phyloP scores from a whole-genome alignment of 257 asterid genomes.

The Henckelia pumila region DNA sequence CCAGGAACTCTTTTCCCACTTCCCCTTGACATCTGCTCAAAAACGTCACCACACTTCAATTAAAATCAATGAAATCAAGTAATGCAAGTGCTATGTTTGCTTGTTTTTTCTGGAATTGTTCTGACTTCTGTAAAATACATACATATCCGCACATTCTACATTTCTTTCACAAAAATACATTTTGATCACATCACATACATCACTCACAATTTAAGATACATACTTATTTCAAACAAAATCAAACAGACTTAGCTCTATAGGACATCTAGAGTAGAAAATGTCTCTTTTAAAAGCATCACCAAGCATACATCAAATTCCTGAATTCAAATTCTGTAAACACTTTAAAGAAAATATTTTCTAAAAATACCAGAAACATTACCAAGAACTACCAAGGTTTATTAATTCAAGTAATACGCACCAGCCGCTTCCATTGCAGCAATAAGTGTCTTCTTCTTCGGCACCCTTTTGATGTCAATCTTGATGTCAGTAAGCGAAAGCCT shows the following conservation, averaged over 20 bases:
- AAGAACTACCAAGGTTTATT: not conserved
- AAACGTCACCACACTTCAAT: no score
- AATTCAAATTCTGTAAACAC: not conserved
- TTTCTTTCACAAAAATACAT: not conserved
- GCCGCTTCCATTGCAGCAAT: not conserved
- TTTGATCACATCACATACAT: no score
- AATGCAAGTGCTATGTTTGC: not conserved
- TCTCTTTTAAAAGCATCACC: not conserved
- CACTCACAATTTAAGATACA: no score
- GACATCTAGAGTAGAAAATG: not conserved
- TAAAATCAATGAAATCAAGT: no score
- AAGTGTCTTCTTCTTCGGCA: slow-evolving; percentile 27
- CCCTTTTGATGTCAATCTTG: slow-evolving; percentile 18
- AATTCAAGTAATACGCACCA: not conserved
- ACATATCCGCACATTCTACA: no score
- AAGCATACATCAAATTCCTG: not conserved
- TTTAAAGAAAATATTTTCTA: not conserved
- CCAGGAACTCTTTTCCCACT: slow-evolving; percentile 33
- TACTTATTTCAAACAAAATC: no score
- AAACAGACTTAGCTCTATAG: not conserved
- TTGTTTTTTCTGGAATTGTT: not conserved
- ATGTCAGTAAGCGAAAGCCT: slow-evolving; percentile 25
- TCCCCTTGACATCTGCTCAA: slow-evolving; percentile 27
- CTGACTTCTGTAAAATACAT: not conserved
- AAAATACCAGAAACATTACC: not conserved